Conservation (phyloP, 2,329 filamentous ascomycete species). For the Lanzia echinophila region DNA sequence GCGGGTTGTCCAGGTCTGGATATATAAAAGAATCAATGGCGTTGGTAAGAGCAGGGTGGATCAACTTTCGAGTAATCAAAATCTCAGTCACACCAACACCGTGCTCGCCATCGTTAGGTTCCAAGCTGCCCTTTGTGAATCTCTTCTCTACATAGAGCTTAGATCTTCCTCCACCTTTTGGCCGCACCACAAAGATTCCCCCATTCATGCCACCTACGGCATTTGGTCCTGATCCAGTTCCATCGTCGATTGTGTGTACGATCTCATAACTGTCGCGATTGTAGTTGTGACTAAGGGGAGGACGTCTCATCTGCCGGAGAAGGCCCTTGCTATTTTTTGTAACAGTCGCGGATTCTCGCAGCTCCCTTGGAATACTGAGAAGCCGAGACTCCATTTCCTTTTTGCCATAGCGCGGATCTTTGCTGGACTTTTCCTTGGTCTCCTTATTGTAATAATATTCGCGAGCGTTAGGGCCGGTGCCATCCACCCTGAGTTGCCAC, state of each 20-base stretch:
- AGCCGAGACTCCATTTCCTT: background rate
- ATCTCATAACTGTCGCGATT: constrained; percentile 18
- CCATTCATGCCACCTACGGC: constrained; percentile 25
- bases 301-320: constrained; percentile 4
- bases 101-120: background rate
- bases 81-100: constrained; percentile 15
- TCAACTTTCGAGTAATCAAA: constrained; percentile 18
- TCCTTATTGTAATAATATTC: constrained; percentile 8
- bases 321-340: background rate
- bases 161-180: constrained; percentile 8
- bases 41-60: constrained; percentile 19
- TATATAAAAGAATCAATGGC: constrained; percentile 20
- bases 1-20: background rate
- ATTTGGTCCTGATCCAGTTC: too few relatives aligned
- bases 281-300: background rate
- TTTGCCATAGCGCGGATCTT: constrained; percentile 12
- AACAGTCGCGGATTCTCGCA: constrained; percentile 9
- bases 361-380: constrained; percentile 1
- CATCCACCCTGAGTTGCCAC: constrained; percentile 12
- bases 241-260: constrained; percentile 21
- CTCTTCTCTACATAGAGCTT: constrained; percentile 18
- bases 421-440: background rate
- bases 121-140: constrained; percentile 10
- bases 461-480: background rate
- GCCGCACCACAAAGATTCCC: constrained; percentile 22